phyloP scores from a whole-genome alignment of 2,329 filamentous ascomycete genomes.

The Aspergillus carbonarius region DNA sequence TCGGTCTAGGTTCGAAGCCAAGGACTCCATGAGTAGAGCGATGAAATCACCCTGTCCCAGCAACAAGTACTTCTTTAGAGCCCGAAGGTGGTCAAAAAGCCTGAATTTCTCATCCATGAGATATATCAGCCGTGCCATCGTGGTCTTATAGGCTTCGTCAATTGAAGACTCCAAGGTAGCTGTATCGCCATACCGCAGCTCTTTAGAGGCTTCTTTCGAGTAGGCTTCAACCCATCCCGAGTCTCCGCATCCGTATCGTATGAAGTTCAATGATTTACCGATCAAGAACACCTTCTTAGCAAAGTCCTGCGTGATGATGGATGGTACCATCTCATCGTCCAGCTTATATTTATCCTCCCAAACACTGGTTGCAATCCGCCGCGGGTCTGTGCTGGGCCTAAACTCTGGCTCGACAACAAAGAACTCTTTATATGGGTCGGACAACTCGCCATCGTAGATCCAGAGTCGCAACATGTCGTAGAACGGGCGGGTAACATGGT shows the following conservation, averaged over 20 bases:
- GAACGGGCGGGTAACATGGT: conserved; percentile 87
- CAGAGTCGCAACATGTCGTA: conserved; percentile 94
- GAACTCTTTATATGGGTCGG: conserved; percentile 94
- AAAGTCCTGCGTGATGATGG: conserved; percentile 89
- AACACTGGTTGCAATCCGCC: conserved; percentile 71
- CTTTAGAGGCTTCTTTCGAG: conserved; percentile 87
- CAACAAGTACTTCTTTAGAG: conserved; percentile 90
- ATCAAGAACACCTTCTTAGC: conserved; percentile 96
- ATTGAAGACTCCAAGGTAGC: conserved; percentile 89
- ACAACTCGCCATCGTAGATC: conserved; percentile 97
- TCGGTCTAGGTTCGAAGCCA: conserved; percentile 87
- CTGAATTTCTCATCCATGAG: conserved; percentile 96
- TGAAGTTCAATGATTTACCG: conserved; percentile 97
- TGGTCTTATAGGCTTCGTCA: conserved; percentile 95
- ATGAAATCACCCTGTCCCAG: conserved; percentile 97
- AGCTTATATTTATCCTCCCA: conserved; percentile 98
- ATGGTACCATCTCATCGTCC: conserved; percentile 81
- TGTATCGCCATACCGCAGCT: conserved; percentile 89
- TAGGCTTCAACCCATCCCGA: conserved; percentile 94
- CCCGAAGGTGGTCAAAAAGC: conserved; percentile 85
- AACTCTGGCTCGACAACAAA: conserved; percentile 81
- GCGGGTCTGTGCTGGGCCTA: conserved; percentile 50
- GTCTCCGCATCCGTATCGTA: conserved; percentile 91
- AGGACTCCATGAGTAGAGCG: conserved; percentile 91
- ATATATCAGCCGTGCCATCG: conserved; percentile 90